phyloP scores from a whole-genome alignment of 306 rosid species.

The Urtica urens region DNA sequence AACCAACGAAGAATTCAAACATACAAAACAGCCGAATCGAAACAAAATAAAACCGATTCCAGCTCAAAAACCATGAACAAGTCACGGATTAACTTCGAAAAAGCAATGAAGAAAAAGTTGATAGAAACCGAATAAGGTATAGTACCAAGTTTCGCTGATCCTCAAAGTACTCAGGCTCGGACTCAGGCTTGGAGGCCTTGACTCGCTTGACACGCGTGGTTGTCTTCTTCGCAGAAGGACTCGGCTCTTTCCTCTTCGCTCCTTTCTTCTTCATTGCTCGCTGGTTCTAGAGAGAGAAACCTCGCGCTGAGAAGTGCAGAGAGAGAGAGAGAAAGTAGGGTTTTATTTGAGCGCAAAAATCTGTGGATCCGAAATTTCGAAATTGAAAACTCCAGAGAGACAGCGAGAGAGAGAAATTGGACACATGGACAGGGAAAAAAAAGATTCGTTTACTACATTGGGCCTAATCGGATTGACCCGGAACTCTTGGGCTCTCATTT shows the following conservation, averaged over 20 bases:
- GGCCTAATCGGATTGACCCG: too few species aligned
- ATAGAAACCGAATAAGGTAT: neutral
- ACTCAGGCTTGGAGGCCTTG: conserved; percentile 31
- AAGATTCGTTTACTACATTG: too few species aligned
- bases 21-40: too few species aligned
- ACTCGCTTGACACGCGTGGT: conserved; percentile 40
- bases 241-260: conserved; percentile 18
- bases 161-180: conserved; percentile 32
- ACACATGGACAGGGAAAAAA: conserved; percentile 1
- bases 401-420: conserved; percentile 1
- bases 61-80: neutral
- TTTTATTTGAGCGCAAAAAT: conserved; percentile 13
- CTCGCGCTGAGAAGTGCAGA: neutral
- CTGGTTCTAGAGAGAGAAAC: conserved; percentile 17
- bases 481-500: too few species aligned
- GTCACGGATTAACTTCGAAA: too few species aligned
- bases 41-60: too few species aligned
- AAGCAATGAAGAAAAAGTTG: neutral
- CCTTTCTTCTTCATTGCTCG: conserved; percentile 48
- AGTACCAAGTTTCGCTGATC: conserved; percentile 31
- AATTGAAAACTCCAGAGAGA: conserved; percentile 3
- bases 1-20: too few species aligned
- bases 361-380: conserved; percentile 19
- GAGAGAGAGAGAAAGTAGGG: conserved; percentile 12
- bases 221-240: conserved; percentile 12